Conservation (phyloP, 495 filamentous ascomycete genomes). For the Aspergillus panamensis region DNA sequence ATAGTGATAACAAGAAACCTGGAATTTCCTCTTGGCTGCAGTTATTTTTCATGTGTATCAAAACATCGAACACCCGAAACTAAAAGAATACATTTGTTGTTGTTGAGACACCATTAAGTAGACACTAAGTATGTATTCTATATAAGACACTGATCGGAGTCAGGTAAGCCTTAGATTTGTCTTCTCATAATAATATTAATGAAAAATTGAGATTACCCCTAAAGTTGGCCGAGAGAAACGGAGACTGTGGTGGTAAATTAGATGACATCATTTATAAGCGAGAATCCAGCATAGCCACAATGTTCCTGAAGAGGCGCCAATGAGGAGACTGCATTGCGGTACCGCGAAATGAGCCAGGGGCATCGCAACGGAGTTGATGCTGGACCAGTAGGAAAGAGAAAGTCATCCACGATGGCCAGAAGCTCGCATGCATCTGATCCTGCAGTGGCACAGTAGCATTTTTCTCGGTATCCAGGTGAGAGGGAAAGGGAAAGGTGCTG, state of each 20-base stretch:
- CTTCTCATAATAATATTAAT: not conserved
- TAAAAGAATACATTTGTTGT: no score
- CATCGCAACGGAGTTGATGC: not conserved
- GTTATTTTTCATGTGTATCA: no score
- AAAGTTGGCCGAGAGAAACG: not conserved
- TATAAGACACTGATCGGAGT: no score
- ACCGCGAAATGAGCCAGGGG: not conserved
- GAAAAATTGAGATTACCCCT: not conserved
- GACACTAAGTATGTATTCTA: no score
- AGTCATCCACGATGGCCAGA: not conserved
- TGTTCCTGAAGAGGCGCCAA: not conserved
- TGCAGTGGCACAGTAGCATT: not conserved
- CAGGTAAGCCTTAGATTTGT: no score
- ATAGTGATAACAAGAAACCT: no score
- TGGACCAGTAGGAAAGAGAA: not conserved
- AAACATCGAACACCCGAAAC: no score
- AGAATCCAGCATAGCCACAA: not conserved
- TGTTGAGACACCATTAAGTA: no score
- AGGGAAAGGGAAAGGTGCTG: not conserved
- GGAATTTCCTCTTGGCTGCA: no score
- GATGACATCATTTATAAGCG: not conserved
- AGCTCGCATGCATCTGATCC: not conserved
- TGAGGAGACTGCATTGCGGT: not conserved
- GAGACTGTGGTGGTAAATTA: not conserved
- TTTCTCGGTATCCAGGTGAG: not conserved